Conservation (phyloP, 2,329 filamentous ascomycete species). For the Phialophora macrospora region DNA sequence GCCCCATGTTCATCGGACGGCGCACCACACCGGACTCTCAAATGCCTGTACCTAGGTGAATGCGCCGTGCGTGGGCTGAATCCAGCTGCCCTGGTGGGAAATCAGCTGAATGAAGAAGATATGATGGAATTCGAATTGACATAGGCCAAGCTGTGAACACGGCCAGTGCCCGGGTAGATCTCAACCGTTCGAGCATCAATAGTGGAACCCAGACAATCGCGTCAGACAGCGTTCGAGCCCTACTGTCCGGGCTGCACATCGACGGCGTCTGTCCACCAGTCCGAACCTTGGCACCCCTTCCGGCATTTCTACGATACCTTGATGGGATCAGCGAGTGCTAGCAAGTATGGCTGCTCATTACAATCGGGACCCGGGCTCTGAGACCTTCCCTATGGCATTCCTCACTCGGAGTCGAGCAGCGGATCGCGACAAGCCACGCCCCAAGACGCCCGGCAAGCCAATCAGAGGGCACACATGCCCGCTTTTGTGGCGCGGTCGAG, state of each 20-base stretch:
- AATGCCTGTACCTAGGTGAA: conserved; percentile 29
- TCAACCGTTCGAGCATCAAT: not conserved
- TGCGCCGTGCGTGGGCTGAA: conserved; percentile 28
- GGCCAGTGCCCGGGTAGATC: not conserved
- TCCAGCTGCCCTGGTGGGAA: conserved; percentile 11
- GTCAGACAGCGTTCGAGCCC: not conserved
- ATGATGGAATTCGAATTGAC: conserved; percentile 26
- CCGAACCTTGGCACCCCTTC: not conserved
- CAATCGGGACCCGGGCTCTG: no score
- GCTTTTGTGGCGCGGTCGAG: conserved; percentile 3
- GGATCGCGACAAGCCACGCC: not conserved
- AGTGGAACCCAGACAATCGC: not conserved
- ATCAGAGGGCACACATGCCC: not conserved
- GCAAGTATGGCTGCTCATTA: no score
- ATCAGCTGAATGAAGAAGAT: not conserved
- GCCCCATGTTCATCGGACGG: not conserved
- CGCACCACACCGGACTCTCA: not conserved
- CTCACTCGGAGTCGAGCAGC: not conserved
- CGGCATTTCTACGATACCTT: not conserved
- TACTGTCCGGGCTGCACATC: no score
- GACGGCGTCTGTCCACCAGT: not conserved
- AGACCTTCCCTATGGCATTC: not conserved
- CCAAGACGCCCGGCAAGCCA: not conserved
- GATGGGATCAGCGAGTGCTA: not conserved
- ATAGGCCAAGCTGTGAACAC: not conserved